These are phyloP conservation scores for Ceratobasidium sp. DNA, from an alignment of 1,284 basidiomycete genomes.

Conservation along the genomic window DNA sequence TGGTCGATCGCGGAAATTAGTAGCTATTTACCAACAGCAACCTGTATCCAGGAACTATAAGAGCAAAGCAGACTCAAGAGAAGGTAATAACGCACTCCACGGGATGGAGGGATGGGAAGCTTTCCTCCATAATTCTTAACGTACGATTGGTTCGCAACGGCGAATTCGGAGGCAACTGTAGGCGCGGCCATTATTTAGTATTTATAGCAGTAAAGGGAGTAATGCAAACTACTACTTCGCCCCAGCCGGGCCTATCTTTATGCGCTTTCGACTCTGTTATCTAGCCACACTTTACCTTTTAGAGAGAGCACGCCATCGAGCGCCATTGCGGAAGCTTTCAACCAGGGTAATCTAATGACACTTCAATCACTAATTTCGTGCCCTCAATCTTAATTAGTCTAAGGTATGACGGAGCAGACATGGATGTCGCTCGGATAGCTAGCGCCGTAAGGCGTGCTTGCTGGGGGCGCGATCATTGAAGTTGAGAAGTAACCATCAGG, in stretches of 20 bases:
- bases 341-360: background rate
- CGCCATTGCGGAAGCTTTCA: background rate
- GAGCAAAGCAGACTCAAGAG: conserved; percentile 65
- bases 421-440: background rate
- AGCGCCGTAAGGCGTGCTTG: background rate
- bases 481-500: too few species aligned
- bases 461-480: too few species aligned
- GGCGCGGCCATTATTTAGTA: conserved; percentile 40
- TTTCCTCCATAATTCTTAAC: conserved; percentile 64
- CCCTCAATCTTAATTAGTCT: background rate
- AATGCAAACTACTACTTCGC: background rate
- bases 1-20: background rate
- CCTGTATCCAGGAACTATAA: background rate
- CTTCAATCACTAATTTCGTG: background rate
- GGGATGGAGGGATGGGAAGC: conserved; percentile 65
- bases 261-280: background rate
- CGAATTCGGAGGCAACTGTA: conserved; percentile 55
- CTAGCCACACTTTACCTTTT: background rate
- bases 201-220: conserved; percentile 8
- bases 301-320: conserved; percentile 31
- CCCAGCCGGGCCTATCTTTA: background rate
- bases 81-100: conserved; percentile 58
- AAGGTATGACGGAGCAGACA: background rate
- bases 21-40: conserved; percentile 15
- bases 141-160: conserved; percentile 60